Base-by-base conservation (phyloP, 345 rosid species). In the Syzygium aromaticum region DNA sequence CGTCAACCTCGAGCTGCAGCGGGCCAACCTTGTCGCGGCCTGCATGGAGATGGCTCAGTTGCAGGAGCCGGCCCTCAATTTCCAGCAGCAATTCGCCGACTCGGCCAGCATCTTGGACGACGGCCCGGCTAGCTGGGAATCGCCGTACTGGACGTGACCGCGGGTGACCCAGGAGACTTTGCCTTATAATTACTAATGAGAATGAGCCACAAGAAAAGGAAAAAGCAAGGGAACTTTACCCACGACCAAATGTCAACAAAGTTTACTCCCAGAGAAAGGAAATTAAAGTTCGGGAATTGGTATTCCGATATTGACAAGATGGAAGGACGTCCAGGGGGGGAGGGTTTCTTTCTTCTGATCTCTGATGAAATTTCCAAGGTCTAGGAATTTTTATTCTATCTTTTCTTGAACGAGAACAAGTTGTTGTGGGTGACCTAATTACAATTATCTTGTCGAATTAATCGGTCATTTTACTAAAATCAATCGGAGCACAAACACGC, bases 41-140 rank as follows among this genome's bases (percentile, higher is more conserved):
- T 90, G 90, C 91, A 86, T 89, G 93, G 93, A 92, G 49, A 88
- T 92, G 91, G 59, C 88, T 8, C 90, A 84, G 16, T 64, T 90
- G 67, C 89, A 51, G 43, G 88, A 83, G 30, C 56, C 54, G 52
- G 23, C 53, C 84, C n/a, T 25, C 63, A 25, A 63, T 9, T 28
- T 63, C 46, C 84, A 84, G 54, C 49, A 21, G 80, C 80, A 33
- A 33, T 21, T 56, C 46, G 11, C 5, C 6, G 86, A 87, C 84
- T 63, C 84, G 1, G 40, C 22, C 43, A 46, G 84, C 84, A 84
- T 87, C 67, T 25, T 87, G 43, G 86, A 84, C 19, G 89, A 84
- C 43, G 56, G 59, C 52, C 6, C 59, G 14, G 38, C 86, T 23
- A 46, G 84, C 84, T 87, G 86, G 86, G 89, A 84, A 43, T 43